Conservation (phyloP, 305 asterid species). For the Rubia tinctorum region DNA sequence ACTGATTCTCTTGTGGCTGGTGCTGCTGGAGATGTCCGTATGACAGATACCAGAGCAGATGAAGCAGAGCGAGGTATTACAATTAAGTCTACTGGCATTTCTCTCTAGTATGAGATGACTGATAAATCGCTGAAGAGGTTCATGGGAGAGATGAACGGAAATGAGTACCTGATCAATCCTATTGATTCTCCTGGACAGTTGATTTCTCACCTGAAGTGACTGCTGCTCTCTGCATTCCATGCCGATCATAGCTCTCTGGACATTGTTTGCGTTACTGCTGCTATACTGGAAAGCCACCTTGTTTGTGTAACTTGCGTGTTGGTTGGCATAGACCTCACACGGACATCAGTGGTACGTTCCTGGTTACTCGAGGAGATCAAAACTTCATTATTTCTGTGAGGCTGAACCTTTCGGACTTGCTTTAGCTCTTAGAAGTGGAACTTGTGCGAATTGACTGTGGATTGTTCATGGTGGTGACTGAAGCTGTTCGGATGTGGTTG, state of each 20-base stretch:
- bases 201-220: not conserved
- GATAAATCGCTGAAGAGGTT: slow-evolving; percentile 27
- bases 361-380: not conserved
- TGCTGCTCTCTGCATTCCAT: no score
- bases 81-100: slow-evolving; percentile 48
- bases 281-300: not conserved
- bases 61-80: slow-evolving; percentile 51
- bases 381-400: not conserved
- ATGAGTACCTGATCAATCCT: slow-evolving; percentile 47
- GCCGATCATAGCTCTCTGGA: not conserved
- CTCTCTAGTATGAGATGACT: slow-evolving; percentile 43
- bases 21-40: slow-evolving; percentile 48
- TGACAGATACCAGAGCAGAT: slow-evolving; percentile 52
- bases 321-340: not conserved
- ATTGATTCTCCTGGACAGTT: slow-evolving; percentile 47
- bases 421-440: slow-evolving; percentile 2
- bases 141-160: slow-evolving; percentile 37
- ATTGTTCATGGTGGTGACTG: not conserved
- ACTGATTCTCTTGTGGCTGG: slow-evolving; percentile 51
- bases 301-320: not conserved
- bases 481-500: no score
- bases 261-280: not conserved
- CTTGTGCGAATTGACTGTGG: not conserved
- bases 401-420: not conserved
- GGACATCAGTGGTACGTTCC: not conserved